Evolutionary conservation across 768 basidiomycete genomes (phyloP), one percentile per base, ranked within the genome.

Genomic region (Collybiopsis confluens): DNA sequence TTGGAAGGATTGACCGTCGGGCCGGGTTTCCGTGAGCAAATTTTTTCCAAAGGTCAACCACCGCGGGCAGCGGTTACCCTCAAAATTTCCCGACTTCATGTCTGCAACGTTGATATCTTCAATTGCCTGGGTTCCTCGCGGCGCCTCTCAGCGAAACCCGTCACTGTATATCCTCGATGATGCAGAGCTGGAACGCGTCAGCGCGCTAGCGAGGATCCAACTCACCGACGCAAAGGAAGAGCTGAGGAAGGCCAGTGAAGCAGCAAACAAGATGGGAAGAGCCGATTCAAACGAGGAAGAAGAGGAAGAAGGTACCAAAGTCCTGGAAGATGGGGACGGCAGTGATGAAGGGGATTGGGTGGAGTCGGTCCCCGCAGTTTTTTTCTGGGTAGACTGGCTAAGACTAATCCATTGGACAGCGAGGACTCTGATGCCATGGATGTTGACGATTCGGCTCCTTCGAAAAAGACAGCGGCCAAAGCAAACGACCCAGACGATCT

Each of bases 141-240:
- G 97, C 8, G 81, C 84, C 16, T 75, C 95, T 2, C 73, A 77
- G 2, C 78, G 77, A 43, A 79, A 93, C 59, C 96, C 97, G 1
- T 70, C 74, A 64, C 92, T 90, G 73, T 98, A 98, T 68, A 78
- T 88, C 48, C 83, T 98, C 27, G 92, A 97, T 63, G 91, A 95
- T 63, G 73, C 81, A 48, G 97, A 99, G 69, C 76, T 98, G 11
- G 83, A 88, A 64, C 83, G 97, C 23, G 91, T 98, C 46, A 92
- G 92, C 59, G 78, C 86, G 20, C 79, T 99, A 23, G 92, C 94
- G 13, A 73, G 83, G 49, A 88, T 93, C 54, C 88, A 94, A 64
- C 80, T 96, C 27, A 93, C 96, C 58, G 92, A 94, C 74, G 94
- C 94, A 8, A 83, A 85, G 53, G 74, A 83, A 59, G 94, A 95